phyloP scores from a whole-genome alignment of 306 rosid species.

The Ammopiptanthus mongolicus region DNA sequence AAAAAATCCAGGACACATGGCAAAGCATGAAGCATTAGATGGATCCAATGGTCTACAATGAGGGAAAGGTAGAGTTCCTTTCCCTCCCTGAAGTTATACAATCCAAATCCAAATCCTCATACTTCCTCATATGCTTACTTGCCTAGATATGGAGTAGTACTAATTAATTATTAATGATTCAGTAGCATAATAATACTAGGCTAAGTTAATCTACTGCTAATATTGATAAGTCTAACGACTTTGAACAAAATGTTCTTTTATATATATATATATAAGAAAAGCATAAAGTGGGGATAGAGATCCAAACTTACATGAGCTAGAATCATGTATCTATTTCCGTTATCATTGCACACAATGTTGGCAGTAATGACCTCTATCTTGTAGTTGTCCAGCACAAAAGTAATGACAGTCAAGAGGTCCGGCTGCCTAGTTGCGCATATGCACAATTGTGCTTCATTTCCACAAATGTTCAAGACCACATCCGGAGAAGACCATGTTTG shows the following conservation, averaged over 20 bases:
- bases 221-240: too few relatives aligned
- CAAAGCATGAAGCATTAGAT: too few relatives aligned
- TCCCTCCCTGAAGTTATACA: too few relatives aligned
- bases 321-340: conserved; percentile 43
- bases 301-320: conserved; percentile 48
- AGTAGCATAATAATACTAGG: too few relatives aligned
- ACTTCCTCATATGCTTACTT: not conserved
- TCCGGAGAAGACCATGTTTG: conserved; percentile 53
- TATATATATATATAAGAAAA: not conserved
- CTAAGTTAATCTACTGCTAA: too few relatives aligned
- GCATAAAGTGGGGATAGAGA: not conserved
- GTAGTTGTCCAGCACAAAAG: conserved; percentile 54
- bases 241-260: too few relatives aligned
- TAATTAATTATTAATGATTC: not conserved
- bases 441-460: conserved; percentile 54
- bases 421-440: conserved; percentile 46
- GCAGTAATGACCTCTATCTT: conserved; percentile 43
- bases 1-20: too few relatives aligned
- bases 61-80: too few relatives aligned
- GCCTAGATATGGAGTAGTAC: not conserved
- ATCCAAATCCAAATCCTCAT: too few relatives aligned
- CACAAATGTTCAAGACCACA: conserved; percentile 47
- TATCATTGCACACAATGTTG: conserved; percentile 28
- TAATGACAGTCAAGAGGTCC: conserved; percentile 37
- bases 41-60: too few relatives aligned